Percentiles rank a stretch among this genome's conserved stretches.
phyloP scores from a whole-genome alignment of 2,329 filamentous ascomycete genomes.

The Claviceps capensis region DNA sequence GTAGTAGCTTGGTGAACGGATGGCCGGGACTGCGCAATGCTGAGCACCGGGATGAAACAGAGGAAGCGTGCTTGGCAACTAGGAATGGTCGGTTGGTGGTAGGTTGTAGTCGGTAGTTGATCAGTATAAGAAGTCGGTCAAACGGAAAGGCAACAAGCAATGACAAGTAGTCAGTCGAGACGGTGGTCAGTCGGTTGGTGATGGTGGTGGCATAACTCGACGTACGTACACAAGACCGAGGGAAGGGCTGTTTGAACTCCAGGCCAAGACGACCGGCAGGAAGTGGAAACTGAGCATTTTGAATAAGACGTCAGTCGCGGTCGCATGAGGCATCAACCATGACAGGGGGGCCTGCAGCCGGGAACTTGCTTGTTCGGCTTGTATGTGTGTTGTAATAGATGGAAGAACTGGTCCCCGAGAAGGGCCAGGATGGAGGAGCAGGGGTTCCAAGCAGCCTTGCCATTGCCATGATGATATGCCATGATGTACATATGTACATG shows the following conservation, averaged over 20 bases:
- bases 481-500: not conserved
- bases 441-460: slow-evolving; percentile 2
- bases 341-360: slow-evolving; percentile 14
- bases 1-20: not conserved
- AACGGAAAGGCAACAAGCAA: too few species aligned
- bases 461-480: not conserved
- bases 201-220: not conserved
- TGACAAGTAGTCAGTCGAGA: not conserved
- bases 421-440: slow-evolving; percentile 5
- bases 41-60: slow-evolving; percentile 9
- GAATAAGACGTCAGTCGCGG: slow-evolving; percentile 6
- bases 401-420: slow-evolving; percentile 1
- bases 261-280: not conserved
- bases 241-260: not conserved
- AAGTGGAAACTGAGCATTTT: slow-evolving; percentile 2
- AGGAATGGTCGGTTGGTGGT: not conserved
- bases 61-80: not conserved
- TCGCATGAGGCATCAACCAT: slow-evolving; percentile 8
- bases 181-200: not conserved
- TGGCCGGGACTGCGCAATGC: slow-evolving; percentile 12
- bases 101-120: not conserved
- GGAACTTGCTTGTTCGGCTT: slow-evolving; percentile 14
- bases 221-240: not conserved
- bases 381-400: not conserved
- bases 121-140: not conserved